These are phyloP conservation scores for Saturnispora halmiae DNA, from an alignment of 805 yeast genomes.

Conservation along the genomic window DNA sequence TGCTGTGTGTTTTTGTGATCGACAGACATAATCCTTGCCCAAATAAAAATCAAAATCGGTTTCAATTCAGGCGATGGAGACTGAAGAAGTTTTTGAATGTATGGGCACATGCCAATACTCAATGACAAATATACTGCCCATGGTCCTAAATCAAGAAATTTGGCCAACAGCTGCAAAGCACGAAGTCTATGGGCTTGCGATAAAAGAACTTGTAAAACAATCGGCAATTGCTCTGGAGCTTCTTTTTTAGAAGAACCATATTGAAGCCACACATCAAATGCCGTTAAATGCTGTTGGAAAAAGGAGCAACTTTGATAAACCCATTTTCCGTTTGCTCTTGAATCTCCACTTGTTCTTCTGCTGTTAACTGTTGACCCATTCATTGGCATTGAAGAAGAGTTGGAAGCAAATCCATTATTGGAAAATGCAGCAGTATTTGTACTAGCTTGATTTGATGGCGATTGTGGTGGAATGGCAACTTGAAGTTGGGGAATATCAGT, in stretches of 20 bases:
- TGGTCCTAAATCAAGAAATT: slow-evolving; percentile 89
- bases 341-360: slow-evolving; percentile 4
- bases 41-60: slow-evolving; percentile 88
- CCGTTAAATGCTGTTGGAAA: slow-evolving; percentile 92
- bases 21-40: slow-evolving; percentile 97
- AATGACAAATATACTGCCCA: slow-evolving; percentile 94
- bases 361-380: background rate
- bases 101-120: slow-evolving; percentile 93
- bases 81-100: slow-evolving; percentile 79
- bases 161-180: slow-evolving; percentile 74
- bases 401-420: slow-evolving; percentile 3
- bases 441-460: slow-evolving; percentile 1
- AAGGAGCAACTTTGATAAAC: slow-evolving; percentile 86
- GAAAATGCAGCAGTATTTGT: background rate
- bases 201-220: slow-evolving; percentile 81
- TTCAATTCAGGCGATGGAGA: slow-evolving; percentile 93
- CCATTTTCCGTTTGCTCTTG: slow-evolving; percentile 12
- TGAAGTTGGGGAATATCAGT: slow-evolving; percentile 27
- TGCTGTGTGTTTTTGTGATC: slow-evolving; percentile 85
- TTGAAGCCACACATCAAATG: slow-evolving; percentile 92
- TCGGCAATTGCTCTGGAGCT: slow-evolving; percentile 93
- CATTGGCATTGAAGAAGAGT: slow-evolving; percentile 10
- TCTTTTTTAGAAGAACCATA: slow-evolving; percentile 76
- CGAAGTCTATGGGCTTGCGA: slow-evolving; percentile 91
- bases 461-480: slow-evolving; percentile 7